Evolutionary conservation across 108 stramenopile genomes (phyloP), one percentile per base, ranked within the genome.

Genomic region (Fragilaria radians): DNA sequence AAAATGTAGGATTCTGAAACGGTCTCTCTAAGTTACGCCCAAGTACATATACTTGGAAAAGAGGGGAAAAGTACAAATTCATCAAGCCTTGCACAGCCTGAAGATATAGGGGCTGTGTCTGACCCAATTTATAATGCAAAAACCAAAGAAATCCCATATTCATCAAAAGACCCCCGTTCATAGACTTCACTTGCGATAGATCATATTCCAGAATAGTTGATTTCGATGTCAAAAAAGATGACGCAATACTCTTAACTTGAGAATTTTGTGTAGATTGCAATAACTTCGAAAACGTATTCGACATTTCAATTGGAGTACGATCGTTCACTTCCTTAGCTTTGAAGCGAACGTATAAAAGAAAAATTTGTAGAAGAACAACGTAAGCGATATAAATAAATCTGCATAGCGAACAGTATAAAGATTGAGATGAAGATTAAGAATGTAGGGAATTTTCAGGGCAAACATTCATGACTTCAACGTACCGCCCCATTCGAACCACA

Each of bases 1-100:
- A 19, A 23, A 50, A 27, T 17, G 64, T n/a, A 19, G 61, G 54
- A 52, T 17, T 72, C 62, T 77, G 79, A 57, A 89, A 89, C 28
- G 90, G 90, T n/a, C 90, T 64, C 50, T 91, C 83, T 58, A 91
- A 69, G 74, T 88, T 86, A 31, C 86, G 66, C 17, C 90, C 86
- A 56, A 88, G 42, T 5, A 86, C 74, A 64, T 92, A 88, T 17
- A 83, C 80, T 59, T 92, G 91, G 60, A 88, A 92, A 52, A 92
- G 60, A n/a, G 91, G 91, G 65, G 77, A 75, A 63, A 86, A 86
- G 5, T 76, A 58, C 51, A 92, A 69, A 62, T 92, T 82, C 61
- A 81, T 29, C 19, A 84, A 21, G 0, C 87, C 83, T n/a, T 71
- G 83, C 9, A 77, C 67, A 4, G 75, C 67, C 56, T 86, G 80